These are phyloP conservation scores for Colletotrichum sp. DNA, from an alignment of 2,329 filamentous ascomycete genomes.

Conservation along the genomic window DNA sequence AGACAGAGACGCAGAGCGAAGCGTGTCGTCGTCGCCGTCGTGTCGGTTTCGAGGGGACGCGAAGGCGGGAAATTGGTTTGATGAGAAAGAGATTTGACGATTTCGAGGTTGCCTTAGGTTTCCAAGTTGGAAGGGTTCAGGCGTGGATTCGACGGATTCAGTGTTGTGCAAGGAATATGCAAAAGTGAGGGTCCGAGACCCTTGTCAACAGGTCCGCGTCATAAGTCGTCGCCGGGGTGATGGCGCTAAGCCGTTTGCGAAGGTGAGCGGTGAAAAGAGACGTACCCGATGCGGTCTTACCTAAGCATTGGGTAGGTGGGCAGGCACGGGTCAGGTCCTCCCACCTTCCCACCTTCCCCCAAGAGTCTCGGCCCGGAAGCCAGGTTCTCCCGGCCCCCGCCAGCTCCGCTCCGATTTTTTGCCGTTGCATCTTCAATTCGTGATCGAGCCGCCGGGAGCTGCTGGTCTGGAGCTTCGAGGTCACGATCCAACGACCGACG, in stretches of 20 bases:
- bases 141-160: not conserved
- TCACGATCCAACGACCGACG: constrained; percentile 11
- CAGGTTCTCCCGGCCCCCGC: not conserved
- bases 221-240: constrained; percentile 6
- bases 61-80: not conserved
- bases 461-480: not conserved
- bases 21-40: not conserved
- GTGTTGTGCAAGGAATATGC: constrained; percentile 7
- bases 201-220: constrained; percentile 9
- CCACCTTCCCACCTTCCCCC: not conserved
- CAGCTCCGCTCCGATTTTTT: constrained; percentile 7
- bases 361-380: not conserved
- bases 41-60: not conserved
- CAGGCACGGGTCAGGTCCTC: not conserved
- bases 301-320: not conserved
- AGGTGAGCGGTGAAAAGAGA: not conserved
- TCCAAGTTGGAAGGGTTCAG: not conserved
- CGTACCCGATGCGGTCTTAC: not conserved
- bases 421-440: not conserved
- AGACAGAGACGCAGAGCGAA: not conserved
- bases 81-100: constrained; percentile 6
- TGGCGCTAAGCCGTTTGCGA: not conserved
- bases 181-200: not conserved
- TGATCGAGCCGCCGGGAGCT: not conserved
- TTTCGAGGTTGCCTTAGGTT: not conserved